Conservation (phyloP, 352 stramenopile species). For the Pythium monospermum region DNA sequence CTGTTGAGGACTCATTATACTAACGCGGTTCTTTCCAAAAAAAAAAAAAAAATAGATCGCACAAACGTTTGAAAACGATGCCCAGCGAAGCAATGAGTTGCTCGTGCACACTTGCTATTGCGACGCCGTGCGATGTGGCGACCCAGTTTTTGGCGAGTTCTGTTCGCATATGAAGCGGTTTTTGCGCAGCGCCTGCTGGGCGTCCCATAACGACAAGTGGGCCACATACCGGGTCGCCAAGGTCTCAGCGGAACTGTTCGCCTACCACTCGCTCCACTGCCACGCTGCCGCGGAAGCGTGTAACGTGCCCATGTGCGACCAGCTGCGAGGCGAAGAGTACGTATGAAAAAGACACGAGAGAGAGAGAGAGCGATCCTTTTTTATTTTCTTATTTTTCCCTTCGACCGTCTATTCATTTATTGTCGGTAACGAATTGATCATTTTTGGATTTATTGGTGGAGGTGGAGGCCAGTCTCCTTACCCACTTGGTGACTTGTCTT, state of each 20-base stretch:
- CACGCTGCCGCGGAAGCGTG: conserved; percentile 4
- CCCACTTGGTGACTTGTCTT: too few relatives aligned
- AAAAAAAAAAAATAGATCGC: too few relatives aligned
- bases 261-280: conserved; percentile 47
- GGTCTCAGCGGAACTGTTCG: conserved; percentile 46
- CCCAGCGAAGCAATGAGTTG: conserved; percentile 43
- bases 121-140: conserved; percentile 34
- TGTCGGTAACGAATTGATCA: too few relatives aligned
- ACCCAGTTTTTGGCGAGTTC: conserved; percentile 33
- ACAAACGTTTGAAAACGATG: conserved; percentile 34
- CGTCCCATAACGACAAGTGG: conserved; percentile 56
- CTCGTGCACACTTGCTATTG: conserved; percentile 58
- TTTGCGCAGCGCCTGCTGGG: conserved; percentile 60
- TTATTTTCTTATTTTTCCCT: background rate
- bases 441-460: too few relatives aligned
- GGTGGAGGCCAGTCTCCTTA: too few relatives aligned
- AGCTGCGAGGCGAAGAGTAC: conserved; percentile 22
- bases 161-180: conserved; percentile 67
- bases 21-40: background rate
- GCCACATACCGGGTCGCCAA: conserved; percentile 37
- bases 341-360: too few relatives aligned
- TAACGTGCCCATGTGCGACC: conserved; percentile 23
- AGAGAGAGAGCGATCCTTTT: too few relatives aligned
- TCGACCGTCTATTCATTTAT: background rate
- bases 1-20: background rate